These are phyloP conservation scores for Botrytis porri DNA, from an alignment of 2,329 filamentous ascomycete genomes.

Conservation along the genomic window DNA sequence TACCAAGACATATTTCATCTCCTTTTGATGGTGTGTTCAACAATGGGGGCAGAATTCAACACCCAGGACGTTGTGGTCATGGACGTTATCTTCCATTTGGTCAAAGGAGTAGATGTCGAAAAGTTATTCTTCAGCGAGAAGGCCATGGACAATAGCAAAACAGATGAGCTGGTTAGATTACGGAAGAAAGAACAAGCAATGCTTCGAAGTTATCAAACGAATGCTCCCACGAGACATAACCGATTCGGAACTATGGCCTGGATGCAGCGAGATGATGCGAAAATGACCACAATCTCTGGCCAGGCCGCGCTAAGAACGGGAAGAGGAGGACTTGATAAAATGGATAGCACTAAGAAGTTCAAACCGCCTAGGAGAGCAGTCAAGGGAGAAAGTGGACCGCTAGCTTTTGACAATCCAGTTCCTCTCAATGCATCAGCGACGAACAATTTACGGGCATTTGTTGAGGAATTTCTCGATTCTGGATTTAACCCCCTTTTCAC, in stretches of 20 bases:
- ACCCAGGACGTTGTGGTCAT: slow-evolving; percentile 85
- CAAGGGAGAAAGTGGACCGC: slow-evolving; percentile 60
- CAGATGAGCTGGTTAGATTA: slow-evolving; percentile 69
- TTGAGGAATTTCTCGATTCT: slow-evolving; percentile 90
- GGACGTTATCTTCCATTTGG: slow-evolving; percentile 86
- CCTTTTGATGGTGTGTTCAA: slow-evolving; percentile 82
- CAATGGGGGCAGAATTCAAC: slow-evolving; percentile 90
- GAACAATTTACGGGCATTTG: slow-evolving; percentile 74
- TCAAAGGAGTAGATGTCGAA: slow-evolving; percentile 82
- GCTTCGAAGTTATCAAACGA: slow-evolving; percentile 71
- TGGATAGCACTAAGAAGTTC: slow-evolving; percentile 89
- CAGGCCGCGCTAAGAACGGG: slow-evolving; percentile 78
- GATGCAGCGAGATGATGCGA: slow-evolving; percentile 83
- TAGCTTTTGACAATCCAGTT: slow-evolving; percentile 73
- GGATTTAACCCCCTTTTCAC: slow-evolving; percentile 90
- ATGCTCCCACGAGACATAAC: slow-evolving; percentile 82
- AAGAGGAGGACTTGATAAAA: slow-evolving; percentile 73
- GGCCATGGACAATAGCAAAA: slow-evolving; percentile 65
- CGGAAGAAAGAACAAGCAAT: slow-evolving; percentile 83
- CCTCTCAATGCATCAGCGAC: slow-evolving; percentile 70
- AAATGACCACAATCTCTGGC: slow-evolving; percentile 81
- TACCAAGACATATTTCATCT: slow-evolving; percentile 87
- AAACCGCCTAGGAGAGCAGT: slow-evolving; percentile 69
- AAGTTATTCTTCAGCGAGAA: slow-evolving; percentile 82
- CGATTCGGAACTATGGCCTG: slow-evolving; percentile 97